Evolutionary conservation across 164 flowering plant species (phyloP).

Genomic region (Akebia trifoliata): DNA sequence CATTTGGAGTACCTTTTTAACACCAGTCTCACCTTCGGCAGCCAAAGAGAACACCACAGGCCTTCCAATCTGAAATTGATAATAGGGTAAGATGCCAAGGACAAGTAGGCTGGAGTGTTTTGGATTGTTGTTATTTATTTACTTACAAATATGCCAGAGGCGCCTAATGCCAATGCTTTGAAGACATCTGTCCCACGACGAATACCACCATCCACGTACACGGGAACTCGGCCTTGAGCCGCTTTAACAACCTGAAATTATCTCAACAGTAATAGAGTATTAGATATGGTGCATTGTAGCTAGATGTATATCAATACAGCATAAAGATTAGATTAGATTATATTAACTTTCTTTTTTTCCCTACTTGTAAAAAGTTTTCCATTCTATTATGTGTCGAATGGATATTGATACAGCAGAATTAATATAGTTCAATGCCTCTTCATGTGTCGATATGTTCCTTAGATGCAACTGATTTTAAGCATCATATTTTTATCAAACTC

Average conservation of each 20-base stretch:
- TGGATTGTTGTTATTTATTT: background rate
- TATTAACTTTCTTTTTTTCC: no score
- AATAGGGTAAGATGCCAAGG: background rate
- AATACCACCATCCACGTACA: slow-evolving; percentile 71
- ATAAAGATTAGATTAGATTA: no score
- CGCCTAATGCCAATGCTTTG: slow-evolving; percentile 95
- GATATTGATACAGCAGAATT: no score
- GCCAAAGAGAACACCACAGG: slow-evolving; percentile 83
- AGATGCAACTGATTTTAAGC: no score
- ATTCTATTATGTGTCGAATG: no score
- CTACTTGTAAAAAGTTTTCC: no score
- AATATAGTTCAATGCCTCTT: no score
- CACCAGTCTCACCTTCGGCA: slow-evolving; percentile 90
- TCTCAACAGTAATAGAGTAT: background rate
- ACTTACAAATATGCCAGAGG: slow-evolving; percentile 87
- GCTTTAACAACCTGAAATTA: slow-evolving; percentile 54
- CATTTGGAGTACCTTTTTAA: slow-evolving; percentile 83
- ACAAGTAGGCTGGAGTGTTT: background rate
- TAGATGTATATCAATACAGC: no score
- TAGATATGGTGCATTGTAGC: background rate
- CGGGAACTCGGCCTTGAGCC: slow-evolving; percentile 55
- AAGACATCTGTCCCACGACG: slow-evolving; percentile 98
- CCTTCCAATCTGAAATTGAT: slow-evolving; percentile 68
- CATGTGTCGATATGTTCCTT: no score
- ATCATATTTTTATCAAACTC: no score